Conservation (phyloP, 441 rosid genomes). For the Gossypium davidsonii region DNA sequence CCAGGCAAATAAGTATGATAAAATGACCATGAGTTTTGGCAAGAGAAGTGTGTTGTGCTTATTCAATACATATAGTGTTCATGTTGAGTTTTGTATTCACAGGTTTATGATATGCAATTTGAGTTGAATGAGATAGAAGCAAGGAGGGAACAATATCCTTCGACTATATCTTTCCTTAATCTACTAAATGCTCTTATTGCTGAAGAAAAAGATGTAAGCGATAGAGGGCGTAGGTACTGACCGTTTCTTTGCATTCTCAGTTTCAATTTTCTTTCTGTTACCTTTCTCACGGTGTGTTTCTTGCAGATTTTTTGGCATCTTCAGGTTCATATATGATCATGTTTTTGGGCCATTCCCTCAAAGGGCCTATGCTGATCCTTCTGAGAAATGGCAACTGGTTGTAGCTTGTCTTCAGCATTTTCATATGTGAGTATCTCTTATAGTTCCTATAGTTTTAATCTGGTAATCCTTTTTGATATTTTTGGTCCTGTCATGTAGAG, state of each 20-base stretch:
- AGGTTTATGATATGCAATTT: conserved; percentile 97
- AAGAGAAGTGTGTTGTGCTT: not conserved
- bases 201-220: conserved; percentile 78
- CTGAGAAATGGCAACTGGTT: conserved; percentile 92
- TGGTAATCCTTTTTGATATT: conserved; percentile 6
- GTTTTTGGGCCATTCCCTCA: conserved; percentile 96
- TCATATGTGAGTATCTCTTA: conserved; percentile 57
- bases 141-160: conserved; percentile 87
- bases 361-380: conserved; percentile 90
- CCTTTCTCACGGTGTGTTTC: conserved; percentile 22
- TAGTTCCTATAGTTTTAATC: not conserved
- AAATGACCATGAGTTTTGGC: not conserved
- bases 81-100: conserved; percentile 13
- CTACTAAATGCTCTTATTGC: conserved; percentile 81
- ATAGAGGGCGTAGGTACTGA: conserved; percentile 86
- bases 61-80: not conserved
- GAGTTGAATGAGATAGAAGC: conserved; percentile 98
- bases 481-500: not conserved
- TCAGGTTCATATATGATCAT: conserved; percentile 82
- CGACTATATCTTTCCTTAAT: conserved; percentile 87
- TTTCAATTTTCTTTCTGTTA: conserved; percentile 20
- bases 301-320: conserved; percentile 91
- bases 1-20: not conserved
- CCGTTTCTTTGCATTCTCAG: conserved; percentile 16
- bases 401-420: conserved; percentile 94